Conservation (phyloP, 371 early-diverging fungal species). For the Apophysomyces variabilis region DNA sequence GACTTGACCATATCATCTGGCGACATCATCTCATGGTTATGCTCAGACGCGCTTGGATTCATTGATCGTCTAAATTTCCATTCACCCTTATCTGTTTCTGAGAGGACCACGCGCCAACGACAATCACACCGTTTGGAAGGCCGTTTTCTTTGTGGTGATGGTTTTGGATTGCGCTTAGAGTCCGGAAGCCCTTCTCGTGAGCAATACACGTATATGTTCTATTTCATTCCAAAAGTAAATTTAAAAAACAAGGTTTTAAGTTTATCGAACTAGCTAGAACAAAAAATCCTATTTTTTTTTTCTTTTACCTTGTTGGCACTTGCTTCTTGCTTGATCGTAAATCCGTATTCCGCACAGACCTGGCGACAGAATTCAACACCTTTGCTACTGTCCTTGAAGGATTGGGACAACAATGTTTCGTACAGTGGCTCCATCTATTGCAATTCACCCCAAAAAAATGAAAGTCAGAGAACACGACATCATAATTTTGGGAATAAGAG, state of each 20-base stretch:
- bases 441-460: neutral
- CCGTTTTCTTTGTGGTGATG: slow-evolving; percentile 55
- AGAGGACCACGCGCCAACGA: slow-evolving; percentile 61
- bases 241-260: neutral
- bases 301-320: slow-evolving; percentile 37
- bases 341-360: slow-evolving; percentile 42
- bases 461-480: slow-evolving; percentile 12
- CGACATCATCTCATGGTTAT: slow-evolving; percentile 58
- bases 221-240: neutral
- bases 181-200: slow-evolving; percentile 62
- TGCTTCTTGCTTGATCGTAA: slow-evolving; percentile 44
- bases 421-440: slow-evolving; percentile 46
- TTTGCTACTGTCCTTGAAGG: slow-evolving; percentile 37
- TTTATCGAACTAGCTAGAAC: neutral
- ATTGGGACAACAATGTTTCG: slow-evolving; percentile 32
- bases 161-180: slow-evolving; percentile 55
- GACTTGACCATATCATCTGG: slow-evolving; percentile 55
- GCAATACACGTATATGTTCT: slow-evolving; percentile 66
- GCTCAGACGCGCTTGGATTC: slow-evolving; percentile 60
- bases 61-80: slow-evolving; percentile 61
- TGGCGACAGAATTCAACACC: slow-evolving; percentile 46
- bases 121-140: slow-evolving; percentile 59
- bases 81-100: slow-evolving; percentile 47
- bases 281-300: slow-evolving; percentile 11
- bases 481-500: no score